Percentiles rank a stretch among this genome's conserved stretches.
Evolutionary conservation across 2,329 filamentous ascomycete genomes (phyloP).

Genomic region (Laburnicola sp.): DNA sequence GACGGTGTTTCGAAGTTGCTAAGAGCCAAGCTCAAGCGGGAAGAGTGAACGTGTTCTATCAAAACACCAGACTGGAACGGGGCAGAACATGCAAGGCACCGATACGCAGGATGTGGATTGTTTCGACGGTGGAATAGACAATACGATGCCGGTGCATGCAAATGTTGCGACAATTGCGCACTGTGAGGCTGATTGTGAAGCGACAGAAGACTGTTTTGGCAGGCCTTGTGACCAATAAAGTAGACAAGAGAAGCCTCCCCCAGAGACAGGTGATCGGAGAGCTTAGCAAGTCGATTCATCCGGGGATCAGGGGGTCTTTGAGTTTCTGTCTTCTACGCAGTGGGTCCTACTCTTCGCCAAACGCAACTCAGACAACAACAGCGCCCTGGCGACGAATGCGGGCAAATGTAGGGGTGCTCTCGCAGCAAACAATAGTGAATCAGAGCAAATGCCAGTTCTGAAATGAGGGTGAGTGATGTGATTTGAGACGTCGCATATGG

Average conservation of each 20-base stretch:
- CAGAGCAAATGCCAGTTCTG: conserved; percentile 43
- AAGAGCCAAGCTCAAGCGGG: conserved; percentile 17
- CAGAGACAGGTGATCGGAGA: conserved; percentile 41
- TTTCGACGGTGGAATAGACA: conserved; percentile 25
- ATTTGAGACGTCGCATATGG: conserved; percentile 36
- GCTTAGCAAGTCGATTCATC: conserved; percentile 43
- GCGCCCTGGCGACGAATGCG: conserved; percentile 36
- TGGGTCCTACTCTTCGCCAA: conserved; percentile 33
- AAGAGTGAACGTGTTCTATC: conserved; percentile 18
- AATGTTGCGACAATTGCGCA: conserved; percentile 29
- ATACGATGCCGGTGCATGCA: conserved; percentile 24
- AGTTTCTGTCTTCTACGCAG: conserved; percentile 35
- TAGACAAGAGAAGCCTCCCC: conserved; percentile 29
- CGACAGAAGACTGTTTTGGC: conserved; percentile 24
- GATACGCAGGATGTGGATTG: conserved; percentile 16
- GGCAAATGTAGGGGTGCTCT: conserved; percentile 30
- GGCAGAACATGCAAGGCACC: conserved; percentile 24
- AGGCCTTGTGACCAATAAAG: conserved; percentile 37
- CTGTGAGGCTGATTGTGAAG: conserved; percentile 20
- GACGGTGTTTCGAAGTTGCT: conserved; percentile 31
- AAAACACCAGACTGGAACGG: conserved; percentile 16
- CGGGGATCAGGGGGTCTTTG: conserved; percentile 43
- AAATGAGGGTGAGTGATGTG: conserved; percentile 40
- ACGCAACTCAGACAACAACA: conserved; percentile 32
- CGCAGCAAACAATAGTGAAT: conserved; percentile 37